Percentiles rank a stretch among this genome's conserved stretches.
These are phyloP conservation scores for Paraurostyla sp. DNA, from an alignment of 73 alveolate species.

Conservation along the genomic window DNA sequence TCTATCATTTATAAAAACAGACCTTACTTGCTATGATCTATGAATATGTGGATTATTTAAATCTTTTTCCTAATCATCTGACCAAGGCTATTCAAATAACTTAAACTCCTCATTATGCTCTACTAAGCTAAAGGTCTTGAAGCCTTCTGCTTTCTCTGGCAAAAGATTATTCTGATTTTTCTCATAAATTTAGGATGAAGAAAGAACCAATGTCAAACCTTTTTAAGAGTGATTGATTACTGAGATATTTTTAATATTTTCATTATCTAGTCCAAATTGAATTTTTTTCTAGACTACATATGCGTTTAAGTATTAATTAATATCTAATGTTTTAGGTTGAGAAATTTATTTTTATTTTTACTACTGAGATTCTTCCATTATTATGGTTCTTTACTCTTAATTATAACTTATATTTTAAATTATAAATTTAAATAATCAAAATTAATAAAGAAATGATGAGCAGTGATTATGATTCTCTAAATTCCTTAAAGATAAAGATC, in stretches of 20 bases:
- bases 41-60: conserved; percentile 37
- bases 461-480: conserved; percentile 12
- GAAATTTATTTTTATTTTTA: too few species aligned
- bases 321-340: too few species aligned
- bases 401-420: not conserved
- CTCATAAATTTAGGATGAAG: conserved; percentile 14
- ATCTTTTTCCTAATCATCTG: conserved; percentile 27
- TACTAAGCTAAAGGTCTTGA: too few species aligned
- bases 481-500: conserved; percentile 19
- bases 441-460: not conserved
- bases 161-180: not conserved
- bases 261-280: too few species aligned
- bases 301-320: too few species aligned
- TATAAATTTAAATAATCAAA: not conserved
- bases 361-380: too few species aligned
- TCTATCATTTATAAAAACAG: conserved; percentile 32
- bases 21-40: not conserved
- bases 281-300: too few species aligned
- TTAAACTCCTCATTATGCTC: not conserved
- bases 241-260: too few species aligned
- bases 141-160: conserved; percentile 11
- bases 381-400: too few species aligned
- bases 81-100: not conserved
- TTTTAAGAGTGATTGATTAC: not conserved
- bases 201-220: not conserved